Base-by-base conservation (phyloP, 2,329 filamentous ascomycete genomes). In the Colletotrichum neosansevieriae region DNA sequence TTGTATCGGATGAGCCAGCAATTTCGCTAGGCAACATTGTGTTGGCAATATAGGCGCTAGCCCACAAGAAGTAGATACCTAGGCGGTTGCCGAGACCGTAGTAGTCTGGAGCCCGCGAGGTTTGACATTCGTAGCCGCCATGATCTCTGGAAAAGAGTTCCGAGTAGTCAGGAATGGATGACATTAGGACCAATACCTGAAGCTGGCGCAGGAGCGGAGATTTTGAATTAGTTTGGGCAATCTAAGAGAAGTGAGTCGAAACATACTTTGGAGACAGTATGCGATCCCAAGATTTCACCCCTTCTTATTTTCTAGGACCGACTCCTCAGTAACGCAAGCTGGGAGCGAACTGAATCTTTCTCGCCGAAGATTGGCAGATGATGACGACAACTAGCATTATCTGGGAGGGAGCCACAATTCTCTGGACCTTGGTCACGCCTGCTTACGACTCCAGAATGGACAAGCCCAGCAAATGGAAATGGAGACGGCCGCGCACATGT, bases 31-130 rank as follows among this genome's bases (percentile, higher is more conserved):
- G 71, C 71, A 24, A 24, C 24, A 21, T 21, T 21, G 21, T 21
- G 21, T 21, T 21, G 21, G 21, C 21, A 21, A 21, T 21, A 21
- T 21, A 21, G 21, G 21, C 21, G 11, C 72, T 70, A 17, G 75
- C 64, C 75, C 76, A 77, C 57, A 75, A 70, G 47, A 77, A 75
- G 70, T 78, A 78, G 63, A 78, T 70, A 21, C 76, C 75, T 34
- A 78, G 71, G 12, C 76, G 72, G 32, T 77, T 74, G 3, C 76
- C 76, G 21, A 77, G 72, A 21, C 76, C 76, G 59, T 77, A 78
- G 69, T 77, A 75, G 69, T 78, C 75, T 17, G 72, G 63, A n/a
- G 74, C 75, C 24, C 69, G 59, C 4, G 73, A 66, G 42, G 70
- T 71, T n/a, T 58, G 44, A 60, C 70, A 74, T 63, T 49, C 40